Percentiles rank a stretch among this genome's conserved stretches.
Evolutionary conservation across 805 yeast genomes (phyloP).

Genomic region (Candida jianshihensis): DNA sequence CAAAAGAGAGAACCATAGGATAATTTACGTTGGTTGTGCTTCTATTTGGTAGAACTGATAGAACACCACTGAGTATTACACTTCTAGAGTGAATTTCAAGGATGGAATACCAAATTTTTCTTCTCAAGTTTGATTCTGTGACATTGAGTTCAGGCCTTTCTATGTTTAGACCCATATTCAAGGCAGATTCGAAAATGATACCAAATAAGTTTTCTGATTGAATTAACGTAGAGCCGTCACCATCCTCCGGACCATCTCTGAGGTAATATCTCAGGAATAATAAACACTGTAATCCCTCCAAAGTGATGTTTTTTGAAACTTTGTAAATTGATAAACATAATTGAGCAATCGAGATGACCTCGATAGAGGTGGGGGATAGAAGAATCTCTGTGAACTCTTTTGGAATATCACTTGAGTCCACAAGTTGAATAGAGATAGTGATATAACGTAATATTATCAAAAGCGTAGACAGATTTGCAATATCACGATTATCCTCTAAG

Average conservation of each 20-base stretch:
- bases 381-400: slow-evolving; percentile 12
- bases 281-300: slow-evolving; percentile 36
- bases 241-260: slow-evolving; percentile 39
- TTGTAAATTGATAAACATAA: slow-evolving; percentile 36
- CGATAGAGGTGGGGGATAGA: slow-evolving; percentile 25
- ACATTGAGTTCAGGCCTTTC: slow-evolving; percentile 29
- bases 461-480: slow-evolving; percentile 33
- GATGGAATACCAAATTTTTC: slow-evolving; percentile 16
- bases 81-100: slow-evolving; percentile 8
- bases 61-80: slow-evolving; percentile 7
- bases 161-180: slow-evolving; percentile 37
- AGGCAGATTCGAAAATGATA: slow-evolving; percentile 35
- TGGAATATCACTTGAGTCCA: slow-evolving; percentile 11
- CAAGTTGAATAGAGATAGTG: slow-evolving; percentile 28
- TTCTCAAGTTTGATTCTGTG: slow-evolving; percentile 10
- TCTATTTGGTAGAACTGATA: slow-evolving; percentile 8
- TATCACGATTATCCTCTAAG: slow-evolving; percentile 27
- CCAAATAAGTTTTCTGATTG: slow-evolving; percentile 32
- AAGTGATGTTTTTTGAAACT: slow-evolving; percentile 26
- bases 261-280: slow-evolving; percentile 33
- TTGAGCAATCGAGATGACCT: slow-evolving; percentile 31
- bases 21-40: slow-evolving; percentile 7
- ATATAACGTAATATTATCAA: slow-evolving; percentile 34
- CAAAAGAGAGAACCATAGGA: slow-evolving; percentile 8
- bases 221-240: slow-evolving; percentile 34